phyloP scores from a whole-genome alignment of 192 early-diverging fungal species.

The Gonapodya prolifera region DNA sequence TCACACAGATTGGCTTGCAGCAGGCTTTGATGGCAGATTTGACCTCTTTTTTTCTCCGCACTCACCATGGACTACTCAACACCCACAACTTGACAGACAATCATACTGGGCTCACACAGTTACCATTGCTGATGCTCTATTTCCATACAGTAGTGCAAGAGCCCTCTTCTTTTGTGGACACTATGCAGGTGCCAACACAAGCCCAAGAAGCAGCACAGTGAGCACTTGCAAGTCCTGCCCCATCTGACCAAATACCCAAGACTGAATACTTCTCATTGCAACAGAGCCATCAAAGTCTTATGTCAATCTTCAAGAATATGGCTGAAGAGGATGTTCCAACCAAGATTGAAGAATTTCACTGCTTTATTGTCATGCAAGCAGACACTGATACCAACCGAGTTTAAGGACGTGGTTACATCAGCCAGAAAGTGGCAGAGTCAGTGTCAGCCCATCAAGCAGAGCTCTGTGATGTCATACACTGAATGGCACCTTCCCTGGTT shows the following conservation, averaged over 20 bases:
- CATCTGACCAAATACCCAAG: no score
- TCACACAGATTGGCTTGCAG: background rate
- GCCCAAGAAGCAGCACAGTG: background rate
- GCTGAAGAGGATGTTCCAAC: background rate
- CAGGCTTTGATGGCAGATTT: background rate
- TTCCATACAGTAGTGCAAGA: background rate
- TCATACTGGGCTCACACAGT: background rate
- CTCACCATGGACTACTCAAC: background rate
- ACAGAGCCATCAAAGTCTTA: background rate
- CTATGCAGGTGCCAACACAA: background rate
- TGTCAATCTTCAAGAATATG: background rate
- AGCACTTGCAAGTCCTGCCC: no score
- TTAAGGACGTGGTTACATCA: no score
- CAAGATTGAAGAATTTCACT: background rate
- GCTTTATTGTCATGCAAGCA: background rate
- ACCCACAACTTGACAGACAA: background rate
- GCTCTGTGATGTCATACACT: background rate
- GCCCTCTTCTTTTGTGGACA: background rate
- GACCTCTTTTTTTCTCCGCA: background rate
- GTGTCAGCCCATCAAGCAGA: background rate
- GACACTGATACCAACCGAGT: no score
- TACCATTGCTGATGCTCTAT: background rate
- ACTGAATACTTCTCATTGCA: no score
- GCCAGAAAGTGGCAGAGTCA: no score
- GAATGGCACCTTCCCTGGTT: background rate